Evolutionary conservation across 495 filamentous ascomycete species (phyloP).

Genomic region (Lophiotrema nucula): DNA sequence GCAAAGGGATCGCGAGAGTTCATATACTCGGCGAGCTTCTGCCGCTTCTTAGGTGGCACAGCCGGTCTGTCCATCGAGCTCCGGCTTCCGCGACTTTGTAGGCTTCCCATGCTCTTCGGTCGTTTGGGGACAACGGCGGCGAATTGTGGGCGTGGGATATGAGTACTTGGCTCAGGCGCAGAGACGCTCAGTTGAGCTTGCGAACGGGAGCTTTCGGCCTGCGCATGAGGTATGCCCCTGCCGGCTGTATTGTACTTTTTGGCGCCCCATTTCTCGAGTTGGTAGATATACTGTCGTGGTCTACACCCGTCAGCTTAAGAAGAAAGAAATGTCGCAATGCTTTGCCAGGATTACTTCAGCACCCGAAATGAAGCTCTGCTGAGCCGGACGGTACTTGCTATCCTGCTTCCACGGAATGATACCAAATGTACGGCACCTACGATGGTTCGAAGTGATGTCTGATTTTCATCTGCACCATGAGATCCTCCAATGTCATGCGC

Average conservation of each 20-base stretch:
- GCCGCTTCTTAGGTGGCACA: constrained; percentile 23
- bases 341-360: too few species aligned
- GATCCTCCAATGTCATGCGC: constrained; percentile 1
- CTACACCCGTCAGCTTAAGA: constrained; percentile 4
- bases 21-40: constrained; percentile 16
- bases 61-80: constrained; percentile 12
- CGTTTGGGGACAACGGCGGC: constrained; percentile 1
- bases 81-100: constrained; percentile 6
- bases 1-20: constrained; percentile 3
- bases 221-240: not conserved
- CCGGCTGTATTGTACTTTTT: constrained; percentile 14
- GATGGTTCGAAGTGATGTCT: constrained; percentile 12
- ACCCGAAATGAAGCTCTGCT: too few species aligned
- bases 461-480: constrained; percentile 5
- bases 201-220: not conserved
- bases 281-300: constrained; percentile 10
- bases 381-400: too few species aligned
- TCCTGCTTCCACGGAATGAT: not conserved
- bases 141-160: not conserved
- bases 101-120: constrained; percentile 22
- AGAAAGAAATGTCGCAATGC: too few species aligned
- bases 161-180: not conserved
- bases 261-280: constrained; percentile 4
- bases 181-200: constrained; percentile 1
- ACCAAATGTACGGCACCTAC: not conserved